These are phyloP conservation scores for Luffa aegyptiaca DNA, from an alignment of 306 rosid genomes.

Conservation along the genomic window DNA sequence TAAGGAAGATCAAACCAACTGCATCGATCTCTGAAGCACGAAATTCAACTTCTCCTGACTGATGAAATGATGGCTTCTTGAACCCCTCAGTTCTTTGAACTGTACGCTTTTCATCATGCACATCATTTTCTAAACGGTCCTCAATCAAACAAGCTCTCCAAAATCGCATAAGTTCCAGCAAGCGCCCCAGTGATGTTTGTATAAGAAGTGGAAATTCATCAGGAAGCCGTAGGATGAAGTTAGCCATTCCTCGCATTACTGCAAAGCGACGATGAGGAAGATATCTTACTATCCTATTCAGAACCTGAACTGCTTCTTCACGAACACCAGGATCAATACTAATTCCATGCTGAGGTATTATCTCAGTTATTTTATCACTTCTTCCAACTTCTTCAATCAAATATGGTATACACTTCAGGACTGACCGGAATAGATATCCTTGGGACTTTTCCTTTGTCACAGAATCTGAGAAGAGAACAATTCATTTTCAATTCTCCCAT, in stretches of 20 bases:
- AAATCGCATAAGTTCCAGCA: slow-evolving; percentile 94
- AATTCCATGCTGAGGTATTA: slow-evolving; percentile 99
- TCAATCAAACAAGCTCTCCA: slow-evolving; percentile 95
- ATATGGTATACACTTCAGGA: slow-evolving; percentile 94
- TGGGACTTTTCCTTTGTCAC: slow-evolving; percentile 97
- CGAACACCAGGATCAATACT: slow-evolving; percentile 99
- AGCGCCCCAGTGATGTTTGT: slow-evolving; percentile 92
- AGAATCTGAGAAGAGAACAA: slow-evolving; percentile 54
- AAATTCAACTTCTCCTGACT: slow-evolving; percentile 74
- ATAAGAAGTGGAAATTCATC: slow-evolving; percentile 98
- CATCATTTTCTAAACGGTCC: slow-evolving; percentile 62
- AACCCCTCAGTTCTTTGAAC: slow-evolving; percentile 50
- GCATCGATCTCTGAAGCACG: slow-evolving; percentile 94
- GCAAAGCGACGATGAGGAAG: slow-evolving; percentile 97
- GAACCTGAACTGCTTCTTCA: slow-evolving; percentile 94
- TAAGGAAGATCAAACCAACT: slow-evolving; percentile 94
- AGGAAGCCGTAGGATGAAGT: slow-evolving; percentile 81
- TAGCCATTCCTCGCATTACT: slow-evolving; percentile 97
- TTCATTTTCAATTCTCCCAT: slow-evolving; percentile 10
- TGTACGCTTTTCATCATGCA: slow-evolving; percentile 33
- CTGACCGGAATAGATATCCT: slow-evolving; percentile 90
- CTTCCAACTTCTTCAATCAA: slow-evolving; percentile 98
- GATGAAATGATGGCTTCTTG: slow-evolving; percentile 67
- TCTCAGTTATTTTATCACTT: slow-evolving; percentile 93
- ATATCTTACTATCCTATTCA: slow-evolving; percentile 82